Evolutionary conservation across 2,329 filamentous ascomycete genomes (phyloP).

Genomic region (Phialophora macrospora): DNA sequence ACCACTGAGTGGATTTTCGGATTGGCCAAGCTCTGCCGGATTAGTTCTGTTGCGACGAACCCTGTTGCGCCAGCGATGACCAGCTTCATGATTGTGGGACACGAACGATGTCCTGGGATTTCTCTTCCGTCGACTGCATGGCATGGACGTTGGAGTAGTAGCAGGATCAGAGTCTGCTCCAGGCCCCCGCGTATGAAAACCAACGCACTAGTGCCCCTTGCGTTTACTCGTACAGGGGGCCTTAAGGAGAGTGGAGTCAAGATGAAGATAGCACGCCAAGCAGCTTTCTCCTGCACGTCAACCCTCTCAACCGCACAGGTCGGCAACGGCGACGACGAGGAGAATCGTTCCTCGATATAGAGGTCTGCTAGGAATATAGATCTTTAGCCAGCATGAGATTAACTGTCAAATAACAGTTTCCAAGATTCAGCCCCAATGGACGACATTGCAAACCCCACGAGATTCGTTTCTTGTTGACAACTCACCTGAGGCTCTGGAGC

Average conservation of each 20-base stretch:
- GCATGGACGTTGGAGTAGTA: no score
- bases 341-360: no score
- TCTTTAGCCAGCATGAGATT: no score
- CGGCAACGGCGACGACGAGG: not conserved
- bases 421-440: no score
- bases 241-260: not conserved
- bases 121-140: not conserved
- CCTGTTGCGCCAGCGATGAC: slow-evolving; percentile 46
- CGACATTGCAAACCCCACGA: no score
- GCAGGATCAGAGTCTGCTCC: not conserved
- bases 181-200: not conserved
- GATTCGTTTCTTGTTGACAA: no score
- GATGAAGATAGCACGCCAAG: not conserved
- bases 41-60: slow-evolving; percentile 45
- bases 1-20: slow-evolving; percentile 42
- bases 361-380: no score
- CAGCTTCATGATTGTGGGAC: slow-evolving; percentile 43
- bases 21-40: slow-evolving; percentile 44
- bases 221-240: no score
- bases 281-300: not conserved
- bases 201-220: no score
- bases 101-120: not conserved
- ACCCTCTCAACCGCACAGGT: not conserved
- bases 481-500: no score
- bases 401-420: no score